These are phyloP conservation scores for Barnettozyma botsteinii DNA, from an alignment of 805 yeast species.

Conservation along the genomic window DNA sequence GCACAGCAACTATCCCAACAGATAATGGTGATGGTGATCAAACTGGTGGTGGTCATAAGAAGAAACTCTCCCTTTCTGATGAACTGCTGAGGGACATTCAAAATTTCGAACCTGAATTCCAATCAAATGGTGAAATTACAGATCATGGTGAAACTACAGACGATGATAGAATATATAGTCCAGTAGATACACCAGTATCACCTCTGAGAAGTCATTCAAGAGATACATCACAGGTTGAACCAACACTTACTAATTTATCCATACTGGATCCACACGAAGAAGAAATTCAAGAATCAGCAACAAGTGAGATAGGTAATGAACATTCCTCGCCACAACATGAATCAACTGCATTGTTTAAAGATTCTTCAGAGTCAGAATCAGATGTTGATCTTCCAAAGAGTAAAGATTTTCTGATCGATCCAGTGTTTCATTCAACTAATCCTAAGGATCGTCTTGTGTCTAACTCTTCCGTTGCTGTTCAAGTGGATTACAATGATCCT, in stretches of 20 bases:
- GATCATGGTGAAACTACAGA: constrained; percentile 14
- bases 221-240: not conserved
- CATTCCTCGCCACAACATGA: not conserved
- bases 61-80: constrained; percentile 24
- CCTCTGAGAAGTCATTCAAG: constrained; percentile 3
- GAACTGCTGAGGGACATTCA: constrained; percentile 26
- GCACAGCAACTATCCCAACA: constrained; percentile 12
- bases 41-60: constrained; percentile 7
- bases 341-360: constrained; percentile 1
- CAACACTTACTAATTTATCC: not conserved
- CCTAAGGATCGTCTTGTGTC: not conserved
- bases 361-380: constrained; percentile 1
- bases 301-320: not conserved
- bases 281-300: not conserved
- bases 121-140: not conserved
- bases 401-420: not conserved
- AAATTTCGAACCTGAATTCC: constrained; percentile 14
- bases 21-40: constrained; percentile 4
- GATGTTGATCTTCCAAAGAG: not conserved
- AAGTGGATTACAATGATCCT: not conserved
- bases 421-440: not conserved
- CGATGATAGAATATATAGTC: not conserved
- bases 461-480: not conserved
- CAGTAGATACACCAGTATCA: constrained; percentile 10
- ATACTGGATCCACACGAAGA: not conserved